phyloP scores from a whole-genome alignment of 2,329 filamentous ascomycete genomes.

The Talaromyces marneffei region DNA sequence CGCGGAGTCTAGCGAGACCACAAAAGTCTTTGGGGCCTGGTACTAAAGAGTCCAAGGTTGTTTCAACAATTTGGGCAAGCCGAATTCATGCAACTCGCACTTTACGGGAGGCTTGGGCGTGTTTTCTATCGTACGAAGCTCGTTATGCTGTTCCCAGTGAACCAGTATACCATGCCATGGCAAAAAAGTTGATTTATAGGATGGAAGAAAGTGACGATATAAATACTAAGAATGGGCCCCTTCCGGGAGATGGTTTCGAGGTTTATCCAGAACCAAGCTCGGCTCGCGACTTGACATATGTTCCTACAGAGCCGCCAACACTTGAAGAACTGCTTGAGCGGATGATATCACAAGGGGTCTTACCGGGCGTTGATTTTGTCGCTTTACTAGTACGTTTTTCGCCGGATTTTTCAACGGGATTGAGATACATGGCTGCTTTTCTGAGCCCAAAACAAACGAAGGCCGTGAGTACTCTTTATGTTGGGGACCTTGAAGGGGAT shows the following conservation, averaged over 20 bases:
- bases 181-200: conserved; percentile 48
- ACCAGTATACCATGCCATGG: conserved; percentile 51
- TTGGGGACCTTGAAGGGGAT: conserved; percentile 16
- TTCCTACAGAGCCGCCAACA: conserved; percentile 49
- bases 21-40: conserved; percentile 18
- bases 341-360: conserved; percentile 44
- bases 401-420: conserved; percentile 33
- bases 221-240: conserved; percentile 15
- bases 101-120: conserved; percentile 59
- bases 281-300: conserved; percentile 53
- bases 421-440: conserved; percentile 29
- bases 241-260: conserved; percentile 55
- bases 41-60: conserved; percentile 13
- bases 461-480: conserved; percentile 25
- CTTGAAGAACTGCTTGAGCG: conserved; percentile 47
- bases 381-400: conserved; percentile 47
- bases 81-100: conserved; percentile 56
- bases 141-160: conserved; percentile 31
- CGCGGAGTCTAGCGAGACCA: conserved; percentile 41
- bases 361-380: conserved; percentile 41
- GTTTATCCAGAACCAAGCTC: conserved; percentile 51
- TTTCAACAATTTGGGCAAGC: conserved; percentile 48
- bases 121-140: conserved; percentile 53
- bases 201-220: conserved; percentile 4
- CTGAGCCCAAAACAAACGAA: conserved; percentile 35